Evolutionary conservation across 2,329 filamentous ascomycete genomes (phyloP).

Genomic region (Verticillium isaacii): DNA sequence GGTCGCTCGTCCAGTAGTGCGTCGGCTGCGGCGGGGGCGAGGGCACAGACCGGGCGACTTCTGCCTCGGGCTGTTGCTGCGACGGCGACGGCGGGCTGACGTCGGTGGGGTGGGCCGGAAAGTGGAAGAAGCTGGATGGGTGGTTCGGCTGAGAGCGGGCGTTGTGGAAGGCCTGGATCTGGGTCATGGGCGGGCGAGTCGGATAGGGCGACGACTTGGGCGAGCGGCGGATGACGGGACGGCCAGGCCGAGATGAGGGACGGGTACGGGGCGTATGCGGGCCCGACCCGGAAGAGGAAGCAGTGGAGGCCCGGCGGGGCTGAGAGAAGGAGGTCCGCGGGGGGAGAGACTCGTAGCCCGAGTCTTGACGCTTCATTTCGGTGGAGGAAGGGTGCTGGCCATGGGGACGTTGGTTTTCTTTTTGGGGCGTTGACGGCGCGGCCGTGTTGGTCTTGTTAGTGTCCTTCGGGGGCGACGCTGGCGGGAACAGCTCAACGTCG

Average conservation of each 20-base stretch:
- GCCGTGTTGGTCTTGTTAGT: conserved; percentile 8
- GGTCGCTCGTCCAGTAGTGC: conserved; percentile 64
- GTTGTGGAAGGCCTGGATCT: conserved; percentile 13
- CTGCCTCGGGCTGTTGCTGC: background rate
- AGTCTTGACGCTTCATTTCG: conserved; percentile 52
- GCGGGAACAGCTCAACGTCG: conserved; percentile 42
- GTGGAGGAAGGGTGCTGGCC: conserved; percentile 21
- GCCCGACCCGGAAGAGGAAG: conserved; percentile 17
- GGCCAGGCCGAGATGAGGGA: conserved; percentile 18
- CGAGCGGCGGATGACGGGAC: conserved; percentile 36
- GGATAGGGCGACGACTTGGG: conserved; percentile 19
- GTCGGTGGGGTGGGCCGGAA: conserved; percentile 36
- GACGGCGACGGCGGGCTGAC: conserved; percentile 15
- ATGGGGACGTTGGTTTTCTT: conserved; percentile 7
- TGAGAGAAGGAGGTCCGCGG: conserved; percentile 28
- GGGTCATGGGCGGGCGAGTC: conserved; percentile 11
- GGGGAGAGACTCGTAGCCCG: conserved; percentile 51
- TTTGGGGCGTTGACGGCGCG: conserved; percentile 11
- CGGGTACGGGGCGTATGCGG: conserved; percentile 13
- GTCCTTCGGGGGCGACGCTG: conserved; percentile 22
- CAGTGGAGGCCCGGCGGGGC: conserved; percentile 27
- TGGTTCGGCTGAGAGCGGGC: conserved; percentile 10
- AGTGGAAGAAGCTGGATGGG: conserved; percentile 40
- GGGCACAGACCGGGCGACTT: conserved; percentile 2
- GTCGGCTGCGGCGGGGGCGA: conserved; percentile 48